These are phyloP conservation scores for Dipodascus geniculatus DNA, from an alignment of 805 yeast species.

Conservation along the genomic window DNA sequence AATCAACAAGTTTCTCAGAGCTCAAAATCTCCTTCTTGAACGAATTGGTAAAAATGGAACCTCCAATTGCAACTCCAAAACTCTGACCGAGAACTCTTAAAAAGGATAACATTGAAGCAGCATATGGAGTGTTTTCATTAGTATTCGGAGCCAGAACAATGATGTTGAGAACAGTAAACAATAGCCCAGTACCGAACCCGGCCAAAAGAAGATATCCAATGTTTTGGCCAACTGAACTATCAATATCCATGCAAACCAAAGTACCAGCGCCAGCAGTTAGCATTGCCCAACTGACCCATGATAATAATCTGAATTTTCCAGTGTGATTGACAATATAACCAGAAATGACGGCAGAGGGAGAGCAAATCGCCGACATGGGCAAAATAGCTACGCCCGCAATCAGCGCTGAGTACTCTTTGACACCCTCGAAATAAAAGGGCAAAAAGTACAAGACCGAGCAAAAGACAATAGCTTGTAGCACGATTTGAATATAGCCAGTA, in stretches of 20 bases:
- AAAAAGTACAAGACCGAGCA: slow-evolving; percentile 24
- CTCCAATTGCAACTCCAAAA: slow-evolving; percentile 24
- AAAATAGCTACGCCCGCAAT: slow-evolving; percentile 35
- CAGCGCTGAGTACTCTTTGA: slow-evolving; percentile 31
- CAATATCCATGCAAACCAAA: slow-evolving; percentile 27
- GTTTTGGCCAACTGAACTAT: slow-evolving; percentile 26
- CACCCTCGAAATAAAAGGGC: slow-evolving; percentile 40
- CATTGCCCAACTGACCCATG: slow-evolving; percentile 28
- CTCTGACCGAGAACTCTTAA: slow-evolving; percentile 21
- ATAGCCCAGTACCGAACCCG: slow-evolving; percentile 38
- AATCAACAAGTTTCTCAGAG: slow-evolving; percentile 4
- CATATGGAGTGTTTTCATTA: slow-evolving; percentile 19
- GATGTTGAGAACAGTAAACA: slow-evolving; percentile 30
- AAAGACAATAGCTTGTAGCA: slow-evolving; percentile 31
- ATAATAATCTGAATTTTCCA: slow-evolving; percentile 31
- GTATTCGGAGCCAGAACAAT: slow-evolving; percentile 22
- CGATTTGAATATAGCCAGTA: slow-evolving; percentile 29
- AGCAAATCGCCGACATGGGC: slow-evolving; percentile 33
- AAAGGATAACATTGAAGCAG: slow-evolving; percentile 23
- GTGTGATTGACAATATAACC: slow-evolving; percentile 32
- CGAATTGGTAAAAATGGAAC: slow-evolving; percentile 20
- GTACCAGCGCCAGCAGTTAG: slow-evolving; percentile 36
- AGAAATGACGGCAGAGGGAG: slow-evolving; percentile 25
- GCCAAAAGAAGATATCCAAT: slow-evolving; percentile 34
- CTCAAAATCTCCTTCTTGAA: slow-evolving; percentile 2